These are phyloP conservation scores for Aquilaria malaccensis DNA, from an alignment of 345 rosid genomes.

Conservation along the genomic window DNA sequence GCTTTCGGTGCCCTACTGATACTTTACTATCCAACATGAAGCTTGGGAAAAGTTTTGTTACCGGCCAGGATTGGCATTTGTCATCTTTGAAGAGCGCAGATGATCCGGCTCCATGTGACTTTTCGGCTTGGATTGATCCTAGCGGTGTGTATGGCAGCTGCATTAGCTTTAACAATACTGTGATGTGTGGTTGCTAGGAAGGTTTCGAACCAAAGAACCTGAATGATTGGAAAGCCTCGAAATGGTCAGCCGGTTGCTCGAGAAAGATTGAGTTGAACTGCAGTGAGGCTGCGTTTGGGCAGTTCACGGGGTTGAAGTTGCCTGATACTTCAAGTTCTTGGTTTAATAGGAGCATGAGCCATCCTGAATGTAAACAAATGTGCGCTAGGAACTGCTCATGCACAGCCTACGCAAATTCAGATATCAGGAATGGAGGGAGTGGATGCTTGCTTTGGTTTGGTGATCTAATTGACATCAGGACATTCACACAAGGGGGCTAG, in stretches of 20 bases:
- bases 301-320: constrained; percentile 8
- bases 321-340: constrained; percentile 11
- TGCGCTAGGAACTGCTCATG: constrained; percentile 27
- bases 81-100: constrained; percentile 28
- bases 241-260: constrained; percentile 14
- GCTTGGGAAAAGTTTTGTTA: constrained; percentile 23
- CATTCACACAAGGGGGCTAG: constrained; percentile 6
- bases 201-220: constrained; percentile 9
- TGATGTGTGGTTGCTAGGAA: constrained; percentile 13
- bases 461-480: constrained; percentile 22
- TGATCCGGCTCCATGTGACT: constrained; percentile 35
- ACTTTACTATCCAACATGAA: constrained; percentile 37
- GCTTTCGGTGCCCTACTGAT: constrained; percentile 44
- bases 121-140: constrained; percentile 8
- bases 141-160: constrained; percentile 24
- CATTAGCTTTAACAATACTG: constrained; percentile 10
- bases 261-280: constrained; percentile 9
- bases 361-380: constrained; percentile 13
- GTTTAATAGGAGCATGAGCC: constrained; percentile 11
- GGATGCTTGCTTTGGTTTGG: constrained; percentile 34
- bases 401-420: constrained; percentile 19
- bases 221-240: background rate
- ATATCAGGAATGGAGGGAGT: constrained; percentile 18
- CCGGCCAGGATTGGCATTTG: constrained; percentile 7
- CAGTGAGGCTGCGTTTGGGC: constrained; percentile 6